A percentile compares a stretch with the other conserved stretches of the same genome.
phyloP scores from a whole-genome alignment of 306 rosid species.

The Rosa chinensis region DNA sequence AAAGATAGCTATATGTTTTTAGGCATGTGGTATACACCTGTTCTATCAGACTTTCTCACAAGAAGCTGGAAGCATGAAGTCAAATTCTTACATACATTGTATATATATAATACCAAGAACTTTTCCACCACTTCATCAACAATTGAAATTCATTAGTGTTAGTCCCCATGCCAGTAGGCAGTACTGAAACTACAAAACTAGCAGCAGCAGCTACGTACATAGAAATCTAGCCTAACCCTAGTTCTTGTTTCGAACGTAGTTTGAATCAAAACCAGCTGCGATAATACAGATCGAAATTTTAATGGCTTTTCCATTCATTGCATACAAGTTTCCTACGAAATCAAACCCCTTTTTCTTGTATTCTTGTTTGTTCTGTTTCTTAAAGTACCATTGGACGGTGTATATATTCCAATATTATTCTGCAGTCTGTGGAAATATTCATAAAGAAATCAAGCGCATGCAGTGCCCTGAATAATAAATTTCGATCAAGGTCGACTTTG shows the following conservation, averaged over 20 bases:
- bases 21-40: background rate
- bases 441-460: background rate
- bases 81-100: background rate
- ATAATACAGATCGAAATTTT: background rate
- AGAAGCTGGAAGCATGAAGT: background rate
- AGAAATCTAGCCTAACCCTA: constrained; percentile 21
- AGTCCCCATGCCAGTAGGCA: background rate
- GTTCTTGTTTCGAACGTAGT: background rate
- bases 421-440: background rate
- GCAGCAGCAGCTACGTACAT: constrained; percentile 20
- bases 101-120: background rate
- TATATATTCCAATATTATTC: background rate
- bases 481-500: constrained; percentile 9
- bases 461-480: background rate
- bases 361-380: constrained; percentile 3
- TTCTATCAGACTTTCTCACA: background rate
- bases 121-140: background rate
- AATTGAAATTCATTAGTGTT: background rate
- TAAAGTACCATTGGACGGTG: background rate
- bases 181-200: constrained; percentile 23
- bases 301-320: background rate
- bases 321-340: background rate
- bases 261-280: constrained; percentile 53
- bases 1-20: background rate
- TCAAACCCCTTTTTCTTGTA: background rate